These are phyloP conservation scores for Pulicaria dysenterica DNA, from an alignment of 129 eudicot species.

Conservation along the genomic window DNA sequence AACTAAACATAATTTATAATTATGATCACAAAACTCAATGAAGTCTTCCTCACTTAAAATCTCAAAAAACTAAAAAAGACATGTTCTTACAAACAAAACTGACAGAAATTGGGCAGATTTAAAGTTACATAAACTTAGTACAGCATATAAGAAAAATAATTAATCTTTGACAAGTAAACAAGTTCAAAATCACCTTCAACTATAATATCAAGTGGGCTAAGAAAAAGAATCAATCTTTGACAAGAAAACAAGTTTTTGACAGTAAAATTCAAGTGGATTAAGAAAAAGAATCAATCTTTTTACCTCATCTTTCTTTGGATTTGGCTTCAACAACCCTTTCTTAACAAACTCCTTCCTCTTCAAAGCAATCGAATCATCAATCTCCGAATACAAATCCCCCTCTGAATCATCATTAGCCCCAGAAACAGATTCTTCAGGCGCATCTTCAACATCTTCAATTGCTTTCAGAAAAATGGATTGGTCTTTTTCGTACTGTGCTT, in stretches of 20 bases:
- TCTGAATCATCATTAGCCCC: constrained; percentile 35
- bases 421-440: constrained; percentile 52
- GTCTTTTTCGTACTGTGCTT: constrained; percentile 59
- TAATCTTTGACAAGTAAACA: constrained; percentile 11
- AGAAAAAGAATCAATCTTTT: neutral
- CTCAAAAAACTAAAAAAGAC: too few species aligned
- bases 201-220: neutral
- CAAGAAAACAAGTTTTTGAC: neutral
- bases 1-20: too few species aligned
- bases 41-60: too few species aligned
- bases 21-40: too few species aligned
- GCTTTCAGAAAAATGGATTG: constrained; percentile 72
- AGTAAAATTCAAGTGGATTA: neutral
- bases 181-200: neutral
- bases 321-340: constrained; percentile 72
- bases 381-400: constrained; percentile 82
- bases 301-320: constrained; percentile 52
- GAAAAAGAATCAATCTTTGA: neutral
- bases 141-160: neutral
- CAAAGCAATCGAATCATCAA: constrained; percentile 83
- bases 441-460: constrained; percentile 65
- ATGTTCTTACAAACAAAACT: neutral
- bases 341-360: constrained; percentile 87
- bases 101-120: neutral
- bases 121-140: neutral